Conservation (phyloP, 441 rosid genomes). For the Gossypium schwendimanii region DNA sequence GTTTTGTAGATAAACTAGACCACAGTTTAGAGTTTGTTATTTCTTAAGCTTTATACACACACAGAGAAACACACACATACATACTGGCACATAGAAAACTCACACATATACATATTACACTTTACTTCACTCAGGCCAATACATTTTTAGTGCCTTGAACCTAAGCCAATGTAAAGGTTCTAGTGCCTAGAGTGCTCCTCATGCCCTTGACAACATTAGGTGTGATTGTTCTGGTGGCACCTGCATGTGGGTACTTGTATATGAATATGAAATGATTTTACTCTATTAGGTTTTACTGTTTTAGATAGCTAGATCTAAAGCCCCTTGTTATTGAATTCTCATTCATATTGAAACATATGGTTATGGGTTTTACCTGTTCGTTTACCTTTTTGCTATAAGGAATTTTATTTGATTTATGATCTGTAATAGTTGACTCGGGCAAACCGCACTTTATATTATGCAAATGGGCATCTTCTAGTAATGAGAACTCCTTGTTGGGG, state of each 20-base stretch:
- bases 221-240: not conserved
- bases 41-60: too few relatives aligned
- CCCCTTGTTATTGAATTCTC: not conserved
- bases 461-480: slow-evolving; percentile 60
- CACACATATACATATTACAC: too few relatives aligned
- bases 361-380: not conserved
- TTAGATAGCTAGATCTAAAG: not conserved
- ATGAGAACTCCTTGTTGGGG: slow-evolving; percentile 21
- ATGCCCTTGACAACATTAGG: too few relatives aligned
- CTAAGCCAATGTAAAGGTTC: too few relatives aligned
- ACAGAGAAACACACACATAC: too few relatives aligned
- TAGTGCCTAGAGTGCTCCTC: too few relatives aligned
- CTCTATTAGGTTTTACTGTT: not conserved
- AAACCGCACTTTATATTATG: slow-evolving; percentile 51
- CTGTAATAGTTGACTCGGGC: slow-evolving; percentile 36
- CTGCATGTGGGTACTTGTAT: not conserved
- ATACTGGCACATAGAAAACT: too few relatives aligned
- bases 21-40: too few relatives aligned
- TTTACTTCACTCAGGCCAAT: too few relatives aligned
- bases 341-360: not conserved
- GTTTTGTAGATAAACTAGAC: too few relatives aligned
- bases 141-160: too few relatives aligned
- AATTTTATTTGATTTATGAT: slow-evolving; percentile 4
- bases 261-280: not conserved
- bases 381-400: not conserved